phyloP scores from a whole-genome alignment of 257 asterid genomes.

The Scutellaria minor region DNA sequence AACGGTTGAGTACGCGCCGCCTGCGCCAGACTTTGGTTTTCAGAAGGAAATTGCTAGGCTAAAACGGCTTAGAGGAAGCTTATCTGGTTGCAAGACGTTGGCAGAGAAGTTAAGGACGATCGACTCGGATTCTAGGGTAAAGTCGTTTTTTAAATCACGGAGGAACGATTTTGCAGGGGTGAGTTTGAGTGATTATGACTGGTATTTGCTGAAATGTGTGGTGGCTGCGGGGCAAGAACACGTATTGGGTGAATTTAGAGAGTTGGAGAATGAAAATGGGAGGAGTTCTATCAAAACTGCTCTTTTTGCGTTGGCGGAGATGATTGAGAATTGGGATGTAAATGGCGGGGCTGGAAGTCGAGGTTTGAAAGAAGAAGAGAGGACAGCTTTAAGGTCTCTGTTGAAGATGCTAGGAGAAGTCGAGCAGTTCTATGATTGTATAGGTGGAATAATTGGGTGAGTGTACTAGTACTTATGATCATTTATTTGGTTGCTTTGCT shows the following conservation, averaged over 20 bases:
- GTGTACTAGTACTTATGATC: constrained; percentile 32
- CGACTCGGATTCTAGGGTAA: constrained; percentile 70
- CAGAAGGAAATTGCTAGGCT: constrained; percentile 71
- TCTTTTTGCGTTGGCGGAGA: constrained; percentile 74
- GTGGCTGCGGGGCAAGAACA: constrained; percentile 91
- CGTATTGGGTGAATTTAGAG: constrained; percentile 53
- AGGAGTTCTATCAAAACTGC: constrained; percentile 69
- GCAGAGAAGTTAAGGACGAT: constrained; percentile 51
- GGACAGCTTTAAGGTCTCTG: constrained; percentile 62
- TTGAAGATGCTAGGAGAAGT: constrained; percentile 79
- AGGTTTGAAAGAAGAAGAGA: constrained; percentile 49
- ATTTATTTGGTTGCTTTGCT: constrained; percentile 15
- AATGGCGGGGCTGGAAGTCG: constrained; percentile 39
- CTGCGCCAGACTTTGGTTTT: constrained; percentile 68
- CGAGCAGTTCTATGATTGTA: constrained; percentile 88
- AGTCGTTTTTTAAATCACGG: constrained; percentile 49
- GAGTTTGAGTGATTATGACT: constrained; percentile 59
- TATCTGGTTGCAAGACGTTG: constrained; percentile 51
- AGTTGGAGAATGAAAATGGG: constrained; percentile 36
- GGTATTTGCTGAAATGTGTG: constrained; percentile 80
- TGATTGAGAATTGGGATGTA: constrained; percentile 85
- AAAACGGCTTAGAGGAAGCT: constrained; percentile 46
- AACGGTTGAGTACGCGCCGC: constrained; percentile 74
- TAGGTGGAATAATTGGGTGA: constrained; percentile 97
- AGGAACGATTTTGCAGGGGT: constrained; percentile 46